Conservation (phyloP, 768 basidiomycete species). For the Suillus lakei region DNA sequence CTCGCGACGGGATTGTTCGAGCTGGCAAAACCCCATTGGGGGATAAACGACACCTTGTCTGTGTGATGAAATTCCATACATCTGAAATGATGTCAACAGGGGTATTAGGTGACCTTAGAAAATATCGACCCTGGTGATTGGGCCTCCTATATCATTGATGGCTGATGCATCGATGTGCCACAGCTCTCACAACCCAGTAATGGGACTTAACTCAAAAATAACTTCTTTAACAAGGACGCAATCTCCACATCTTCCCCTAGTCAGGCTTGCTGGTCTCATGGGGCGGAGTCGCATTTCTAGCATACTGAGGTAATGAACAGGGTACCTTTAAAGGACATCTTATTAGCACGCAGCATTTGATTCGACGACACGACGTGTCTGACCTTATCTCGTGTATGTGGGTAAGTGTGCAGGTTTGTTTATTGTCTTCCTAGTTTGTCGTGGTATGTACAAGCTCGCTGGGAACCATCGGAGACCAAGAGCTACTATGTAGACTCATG, state of each 20-base stretch:
- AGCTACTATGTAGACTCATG: neutral
- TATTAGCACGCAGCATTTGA: neutral
- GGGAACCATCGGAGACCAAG: neutral
- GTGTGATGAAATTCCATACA: neutral
- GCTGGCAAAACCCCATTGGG: neutral
- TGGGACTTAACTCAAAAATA: neutral
- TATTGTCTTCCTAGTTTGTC: neutral
- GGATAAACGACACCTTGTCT: neutral
- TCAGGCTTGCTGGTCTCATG: neutral
- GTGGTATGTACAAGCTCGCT: neutral
- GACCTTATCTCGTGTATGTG: neutral
- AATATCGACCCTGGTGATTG: neutral
- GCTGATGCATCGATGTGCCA: neutral
- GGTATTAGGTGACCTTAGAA: neutral
- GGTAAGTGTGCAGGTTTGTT: neutral
- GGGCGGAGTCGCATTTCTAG: neutral
- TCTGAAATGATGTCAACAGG: neutral
- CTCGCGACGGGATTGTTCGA: neutral
- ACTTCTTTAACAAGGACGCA: neutral
- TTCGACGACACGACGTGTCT: neutral
- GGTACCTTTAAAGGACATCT: too few relatives aligned
- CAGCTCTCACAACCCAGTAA: neutral
- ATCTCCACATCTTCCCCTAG: neutral
- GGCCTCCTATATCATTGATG: neutral
- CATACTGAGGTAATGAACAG: neutral